Base-by-base conservation (phyloP, 176 grass and related monocot species). In the Phyllostachys edulis region DNA sequence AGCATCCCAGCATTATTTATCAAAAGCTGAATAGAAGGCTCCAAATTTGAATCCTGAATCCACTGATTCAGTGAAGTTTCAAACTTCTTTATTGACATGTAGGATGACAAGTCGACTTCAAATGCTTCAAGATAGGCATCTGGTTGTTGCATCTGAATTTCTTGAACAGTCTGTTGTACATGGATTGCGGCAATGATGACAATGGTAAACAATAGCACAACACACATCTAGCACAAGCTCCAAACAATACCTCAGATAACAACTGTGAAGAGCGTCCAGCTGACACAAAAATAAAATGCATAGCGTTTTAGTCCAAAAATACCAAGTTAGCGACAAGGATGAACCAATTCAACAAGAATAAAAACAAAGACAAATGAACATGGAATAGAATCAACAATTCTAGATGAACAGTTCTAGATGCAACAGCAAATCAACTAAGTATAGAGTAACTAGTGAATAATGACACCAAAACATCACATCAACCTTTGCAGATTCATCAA, bases 1-100 rank as follows among this genome's bases (percentile, higher is more conserved):
- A 98, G 91, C n/a, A 92, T 95, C 36, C 93, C 96, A 65, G 96
- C 96, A 90, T 93, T 95, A 70, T 98, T 98, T 70, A 98, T 78
- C 79, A 98, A 85, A 75, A 98, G 89, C 74, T 98, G 96, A 78
- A 98, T 90, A 14, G 89, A 88, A 52, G 80, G 82, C 17, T 94
- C 91, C 66, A 67, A 40, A 74, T 82, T 82, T 59, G 61, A 89
- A 63, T 90, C 73, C 27, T 40, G 74, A 76, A 98, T 84, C 87
- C 93, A 90, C 69, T 94, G 81, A 59, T 87, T 92, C 46, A 98
- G 24, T 7, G 47, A 83, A 84, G 49, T 57, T 80, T 52, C 89
- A 75, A 98, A 98, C 55, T 89, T 94, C 54, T 90, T 90, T 72
- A 98, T 91, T 20, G 96, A 98, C 68, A 65, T 80, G 87, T 80